Base-by-base conservation (phyloP, 2,329 filamentous ascomycete genomes). In the Rhinocladiella similis region DNA sequence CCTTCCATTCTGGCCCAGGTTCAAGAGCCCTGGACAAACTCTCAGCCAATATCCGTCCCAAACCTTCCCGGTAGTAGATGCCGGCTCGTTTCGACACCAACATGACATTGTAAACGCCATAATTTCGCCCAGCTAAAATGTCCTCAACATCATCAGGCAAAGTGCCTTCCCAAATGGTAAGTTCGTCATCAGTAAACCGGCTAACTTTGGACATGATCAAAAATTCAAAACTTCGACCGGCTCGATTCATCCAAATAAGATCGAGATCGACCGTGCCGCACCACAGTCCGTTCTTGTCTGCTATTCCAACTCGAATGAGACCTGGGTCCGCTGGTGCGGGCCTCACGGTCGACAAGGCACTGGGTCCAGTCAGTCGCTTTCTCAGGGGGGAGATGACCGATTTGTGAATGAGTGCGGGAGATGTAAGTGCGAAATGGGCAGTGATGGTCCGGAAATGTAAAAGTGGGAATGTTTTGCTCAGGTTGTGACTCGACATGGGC, bases 221-320 rank as follows among this genome's bases (percentile, higher is more conserved):
- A 42, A 66, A 66, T 19, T 63, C 53, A 12, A 66, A 43, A 3
- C 62, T 59, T 36, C 43, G 46, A 12, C 57, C 61, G 19, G 59
- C 59, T 27, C 47, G 47, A 12, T 27, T 29, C 53, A 56, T 59
- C 57, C 59, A 66, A 14, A 39, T 46, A 18, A 47, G 50, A 29
- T 64, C 58, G n/a, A 66, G 61, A 35, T 66, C 60, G 18, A 66
- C 64, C 5, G 63, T 66, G 14, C 63, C 63, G 52, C 63, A 66
- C 63, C 63, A 66, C n/a, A 50, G 27, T 22, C 57, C 62, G 38
- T 63, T 54, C 7, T 49, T 35, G 51, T 66, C 63, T 22, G 59
- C 60, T 39, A 66, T 64, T 4, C 63, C 63, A 14, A 55, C 62
- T 39, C 63, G 53, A 48, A 66, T 63, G 46, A 66, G 47, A 10